Conservation (phyloP, 163 green algal species). For the Trebouxiophyceae sp. region DNA sequence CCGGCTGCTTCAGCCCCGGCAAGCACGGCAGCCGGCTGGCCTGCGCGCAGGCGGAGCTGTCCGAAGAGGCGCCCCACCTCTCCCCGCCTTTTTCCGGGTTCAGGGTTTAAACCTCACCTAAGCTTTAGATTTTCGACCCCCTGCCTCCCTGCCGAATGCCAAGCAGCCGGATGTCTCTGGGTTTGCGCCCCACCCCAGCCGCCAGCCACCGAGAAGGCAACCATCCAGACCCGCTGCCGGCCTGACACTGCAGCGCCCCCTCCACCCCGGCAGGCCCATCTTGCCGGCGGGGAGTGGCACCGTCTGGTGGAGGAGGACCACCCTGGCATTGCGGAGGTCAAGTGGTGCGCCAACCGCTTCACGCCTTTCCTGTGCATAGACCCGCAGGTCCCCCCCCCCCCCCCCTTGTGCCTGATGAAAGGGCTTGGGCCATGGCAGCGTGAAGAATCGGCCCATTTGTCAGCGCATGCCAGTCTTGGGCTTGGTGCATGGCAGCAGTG, state of each 20-base stretch:
- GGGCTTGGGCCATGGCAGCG: too few species aligned
- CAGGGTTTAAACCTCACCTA: too few species aligned
- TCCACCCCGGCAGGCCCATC: slow-evolving; percentile 40
- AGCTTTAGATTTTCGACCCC: too few species aligned
- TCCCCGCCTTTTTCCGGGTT: too few species aligned
- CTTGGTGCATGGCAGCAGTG: too few species aligned
- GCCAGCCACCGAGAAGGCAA: background rate
- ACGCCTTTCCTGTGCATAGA: slow-evolving; percentile 70
- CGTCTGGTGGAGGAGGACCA: slow-evolving; percentile 50
- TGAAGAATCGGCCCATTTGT: too few species aligned
- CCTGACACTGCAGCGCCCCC: too few species aligned
- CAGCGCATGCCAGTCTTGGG: too few species aligned
- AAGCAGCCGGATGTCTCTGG: too few species aligned
- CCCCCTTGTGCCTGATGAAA: too few species aligned
- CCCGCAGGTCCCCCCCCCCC: slow-evolving; percentile 23
- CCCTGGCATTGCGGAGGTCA: slow-evolving; percentile 73
- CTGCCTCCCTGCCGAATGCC: too few species aligned
- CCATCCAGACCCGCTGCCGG: too few species aligned
- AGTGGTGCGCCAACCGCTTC: slow-evolving; percentile 89
- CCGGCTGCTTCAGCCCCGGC: slow-evolving; percentile 53
- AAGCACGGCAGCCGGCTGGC: slow-evolving; percentile 42
- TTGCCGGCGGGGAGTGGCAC: slow-evolving; percentile 57
- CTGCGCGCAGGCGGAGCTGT: slow-evolving; percentile 67
- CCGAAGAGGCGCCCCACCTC: slow-evolving; percentile 77
- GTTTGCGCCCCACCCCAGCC: background rate